phyloP scores from a whole-genome alignment of 208 protist species.

The Acanthamoeba quina region DNA sequence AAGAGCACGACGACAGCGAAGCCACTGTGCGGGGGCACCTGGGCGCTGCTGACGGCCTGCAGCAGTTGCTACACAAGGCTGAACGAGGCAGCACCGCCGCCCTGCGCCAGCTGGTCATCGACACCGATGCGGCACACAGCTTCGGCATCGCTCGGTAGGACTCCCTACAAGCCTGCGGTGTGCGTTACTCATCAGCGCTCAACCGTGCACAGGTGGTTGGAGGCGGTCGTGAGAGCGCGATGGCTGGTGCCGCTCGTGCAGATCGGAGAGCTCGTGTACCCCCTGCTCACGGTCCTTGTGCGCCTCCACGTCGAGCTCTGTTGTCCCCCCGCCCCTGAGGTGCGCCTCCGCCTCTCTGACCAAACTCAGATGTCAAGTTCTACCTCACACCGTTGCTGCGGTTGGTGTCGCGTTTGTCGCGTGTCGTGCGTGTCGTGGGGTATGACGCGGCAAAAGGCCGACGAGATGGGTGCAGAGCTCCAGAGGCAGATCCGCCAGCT shows the following conservation, averaged over 20 bases:
- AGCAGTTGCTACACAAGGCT: not conserved
- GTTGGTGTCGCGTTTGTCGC: not conserved
- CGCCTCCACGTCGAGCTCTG: not conserved
- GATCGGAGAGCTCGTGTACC: not conserved
- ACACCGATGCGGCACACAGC: not conserved
- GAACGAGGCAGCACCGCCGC: not conserved
- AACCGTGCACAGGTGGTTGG: not conserved
- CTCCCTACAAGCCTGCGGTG: not conserved
- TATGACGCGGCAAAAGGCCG: not conserved
- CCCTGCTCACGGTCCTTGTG: not conserved
- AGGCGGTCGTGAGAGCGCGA: not conserved
- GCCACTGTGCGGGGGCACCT: not conserved
- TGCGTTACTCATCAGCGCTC: not conserved
- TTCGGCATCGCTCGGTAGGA: not conserved
- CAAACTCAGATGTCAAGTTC: no score
- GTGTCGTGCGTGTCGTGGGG: no score
- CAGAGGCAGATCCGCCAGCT: not conserved
- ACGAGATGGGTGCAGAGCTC: not conserved
- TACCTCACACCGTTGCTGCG: not conserved
- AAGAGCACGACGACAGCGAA: not conserved
- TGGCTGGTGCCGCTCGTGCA: conserved; percentile 22
- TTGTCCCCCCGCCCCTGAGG: not conserved
- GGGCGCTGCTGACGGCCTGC: not conserved
- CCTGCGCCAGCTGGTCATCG: not conserved
- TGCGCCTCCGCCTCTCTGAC: not conserved